Base-by-base conservation (phyloP, 345 rosid genomes). In the Abelmoschus esculentus region DNA sequence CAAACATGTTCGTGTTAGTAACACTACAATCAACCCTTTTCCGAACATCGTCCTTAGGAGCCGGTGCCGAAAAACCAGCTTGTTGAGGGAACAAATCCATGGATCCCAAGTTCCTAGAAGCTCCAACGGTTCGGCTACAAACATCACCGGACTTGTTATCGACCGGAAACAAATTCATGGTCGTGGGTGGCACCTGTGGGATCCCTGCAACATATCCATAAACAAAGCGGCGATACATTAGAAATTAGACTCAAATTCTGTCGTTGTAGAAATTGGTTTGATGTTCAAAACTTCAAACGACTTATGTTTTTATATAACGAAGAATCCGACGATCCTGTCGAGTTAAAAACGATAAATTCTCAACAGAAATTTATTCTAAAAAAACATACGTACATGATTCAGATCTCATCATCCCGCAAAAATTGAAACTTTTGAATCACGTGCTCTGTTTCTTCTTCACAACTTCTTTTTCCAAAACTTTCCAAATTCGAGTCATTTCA, bases 61-160 rank as follows among this genome's bases (percentile, higher is more conserved):
- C 62, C 32, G 80, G 63, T 18, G 81, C 60, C 31, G 78, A 63
- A 50, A 81, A 83, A n/a, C 85, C 89, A 68, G 85, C 31, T 70
- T 80, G 81, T 47, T 81, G 78, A 29, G 90, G 87, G 71, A 90
- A 88, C 82, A 89, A 74, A 18, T 80, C 84, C 92, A 83, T 83
- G 10, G 96, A 76, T 76, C 80, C 79, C 56, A 70, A 32, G 71
- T 70, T 81, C 36, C 69, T 67, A 56, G 72, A 28, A 0, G 61
- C 46, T 8, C 52, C 72, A 63, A 44, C 52, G 66, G 61, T 78
- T 18, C 6, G 18, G 46, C 55, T 31, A 1, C 69, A 67, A 70
- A 31, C 70, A 40, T 75, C 74, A 34, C 17, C 61, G 0, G 74
- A 69, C 17, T 55, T 75, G 22, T 71, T 74, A 63, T 7, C 40